Evolutionary conservation across 2,329 filamentous ascomycete genomes (phyloP).

Genomic region (Fusarium sp.): DNA sequence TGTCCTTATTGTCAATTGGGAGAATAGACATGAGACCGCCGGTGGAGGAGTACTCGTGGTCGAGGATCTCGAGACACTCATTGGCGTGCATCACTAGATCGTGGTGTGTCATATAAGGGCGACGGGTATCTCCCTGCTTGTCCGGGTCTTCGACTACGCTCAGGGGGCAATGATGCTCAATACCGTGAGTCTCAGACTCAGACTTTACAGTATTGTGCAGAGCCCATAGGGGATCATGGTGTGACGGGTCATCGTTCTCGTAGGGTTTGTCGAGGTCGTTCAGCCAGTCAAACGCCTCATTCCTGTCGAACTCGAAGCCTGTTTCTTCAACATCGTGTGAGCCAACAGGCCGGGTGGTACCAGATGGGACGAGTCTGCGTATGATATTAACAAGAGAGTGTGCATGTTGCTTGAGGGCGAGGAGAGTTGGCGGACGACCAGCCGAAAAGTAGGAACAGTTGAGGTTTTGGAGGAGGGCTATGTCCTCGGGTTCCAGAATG

Average conservation of each 20-base stretch:
- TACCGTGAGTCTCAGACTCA: conserved; percentile 56
- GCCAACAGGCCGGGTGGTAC: conserved; percentile 39
- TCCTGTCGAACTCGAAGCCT: conserved; percentile 49
- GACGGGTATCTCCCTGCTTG: conserved; percentile 30
- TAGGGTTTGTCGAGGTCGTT: conserved; percentile 62
- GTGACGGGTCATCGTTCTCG: conserved; percentile 58
- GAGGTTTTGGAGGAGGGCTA: conserved; percentile 54
- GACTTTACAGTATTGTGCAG: conserved; percentile 59
- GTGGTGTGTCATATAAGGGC: conserved; percentile 60
- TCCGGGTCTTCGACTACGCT: conserved; percentile 41
- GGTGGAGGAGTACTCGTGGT: conserved; percentile 66
- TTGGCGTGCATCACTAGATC: conserved; percentile 68
- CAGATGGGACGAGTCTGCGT: conserved; percentile 57
- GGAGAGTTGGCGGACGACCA: conserved; percentile 63
- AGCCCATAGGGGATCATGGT: conserved; percentile 59
- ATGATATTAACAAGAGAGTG: conserved; percentile 68
- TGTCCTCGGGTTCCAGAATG: conserved; percentile 33
- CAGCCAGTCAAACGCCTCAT: conserved; percentile 68
- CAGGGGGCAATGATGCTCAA: conserved; percentile 60
- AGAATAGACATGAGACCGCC: conserved; percentile 67
- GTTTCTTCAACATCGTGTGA: conserved; percentile 45
- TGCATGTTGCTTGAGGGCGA: conserved; percentile 68
- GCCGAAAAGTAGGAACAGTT: conserved; percentile 70
- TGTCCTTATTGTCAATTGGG: conserved; percentile 53
- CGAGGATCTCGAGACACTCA: conserved; percentile 67